phyloP scores from a whole-genome alignment of 2,329 filamentous ascomycete genomes.

The Neoscytalidium dimidiatum region DNA sequence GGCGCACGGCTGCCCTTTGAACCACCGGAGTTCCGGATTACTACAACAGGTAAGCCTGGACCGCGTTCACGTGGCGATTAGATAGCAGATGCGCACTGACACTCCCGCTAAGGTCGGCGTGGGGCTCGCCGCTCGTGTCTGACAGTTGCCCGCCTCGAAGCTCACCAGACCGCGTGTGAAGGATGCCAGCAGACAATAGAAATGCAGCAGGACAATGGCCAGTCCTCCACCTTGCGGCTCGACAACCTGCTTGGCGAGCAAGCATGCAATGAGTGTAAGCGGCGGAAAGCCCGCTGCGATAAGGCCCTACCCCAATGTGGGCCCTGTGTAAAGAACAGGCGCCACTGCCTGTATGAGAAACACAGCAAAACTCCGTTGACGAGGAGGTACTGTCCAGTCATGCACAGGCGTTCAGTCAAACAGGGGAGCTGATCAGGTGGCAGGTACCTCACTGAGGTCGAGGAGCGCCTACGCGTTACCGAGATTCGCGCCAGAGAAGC shows the following conservation, averaged over 20 bases:
- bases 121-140: not conserved
- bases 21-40: not conserved
- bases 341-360: slow-evolving; percentile 53
- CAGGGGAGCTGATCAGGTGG: not conserved
- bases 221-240: slow-evolving; percentile 9
- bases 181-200: not conserved
- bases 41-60: not conserved
- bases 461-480: slow-evolving; percentile 40
- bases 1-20: not conserved
- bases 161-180: not conserved
- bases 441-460: slow-evolving; percentile 44
- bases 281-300: slow-evolving; percentile 7
- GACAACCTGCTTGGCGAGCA: not conserved
- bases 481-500: slow-evolving; percentile 25
- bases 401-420: not conserved
- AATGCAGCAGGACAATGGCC: slow-evolving; percentile 15
- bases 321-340: slow-evolving; percentile 44
- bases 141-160: not conserved
- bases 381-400: slow-evolving; percentile 37
- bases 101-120: not conserved
- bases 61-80: slow-evolving; percentile 1
- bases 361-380: slow-evolving; percentile 52
- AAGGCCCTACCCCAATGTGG: slow-evolving; percentile 5
- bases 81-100: not conserved
- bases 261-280: slow-evolving; percentile 12